phyloP scores from a whole-genome alignment of 805 yeast species.

The Metschnikowia lachancei region DNA sequence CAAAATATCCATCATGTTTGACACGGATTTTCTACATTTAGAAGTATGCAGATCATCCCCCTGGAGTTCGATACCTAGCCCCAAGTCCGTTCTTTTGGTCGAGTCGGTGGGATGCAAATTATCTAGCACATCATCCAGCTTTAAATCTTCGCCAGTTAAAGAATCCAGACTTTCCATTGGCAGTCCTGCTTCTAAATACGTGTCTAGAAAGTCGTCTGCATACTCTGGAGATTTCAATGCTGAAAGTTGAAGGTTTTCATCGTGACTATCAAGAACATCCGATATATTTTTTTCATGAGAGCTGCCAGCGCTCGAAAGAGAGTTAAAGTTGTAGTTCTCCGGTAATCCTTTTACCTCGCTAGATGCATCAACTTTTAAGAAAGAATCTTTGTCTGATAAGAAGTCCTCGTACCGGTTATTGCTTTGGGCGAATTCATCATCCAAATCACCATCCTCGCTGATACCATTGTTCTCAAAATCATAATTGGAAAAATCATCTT shows the following conservation, averaged over 20 bases:
- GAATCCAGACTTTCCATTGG: conserved; percentile 3
- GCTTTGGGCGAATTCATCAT: conserved; percentile 16
- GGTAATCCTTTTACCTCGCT: too few relatives aligned
- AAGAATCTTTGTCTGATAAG: conserved; percentile 21
- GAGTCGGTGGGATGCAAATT: not conserved
- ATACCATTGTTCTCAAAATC: conserved; percentile 45
- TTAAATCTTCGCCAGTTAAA: not conserved
- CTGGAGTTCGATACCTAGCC: conserved; percentile 6
- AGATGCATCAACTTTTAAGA: too few relatives aligned
- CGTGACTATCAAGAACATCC: not conserved
- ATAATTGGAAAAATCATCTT: conserved; percentile 33
- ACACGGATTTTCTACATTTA: not conserved
- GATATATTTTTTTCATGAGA: not conserved
- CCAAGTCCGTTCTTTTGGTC: not conserved
- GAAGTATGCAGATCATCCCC: not conserved
- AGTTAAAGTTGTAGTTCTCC: conserved; percentile 2
- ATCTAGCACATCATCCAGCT: not conserved
- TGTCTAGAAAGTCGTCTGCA: conserved; percentile 18
- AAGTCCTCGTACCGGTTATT: conserved; percentile 20
- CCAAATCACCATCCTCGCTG: conserved; percentile 26
- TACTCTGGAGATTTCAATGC: conserved; percentile 16
- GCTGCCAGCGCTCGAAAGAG: conserved; percentile 1
- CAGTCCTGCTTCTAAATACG: conserved; percentile 16
- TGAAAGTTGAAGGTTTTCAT: not conserved
- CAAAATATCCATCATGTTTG: conserved; percentile 10